Conservation (phyloP, 805 yeast species). For the Candida suzukii region DNA sequence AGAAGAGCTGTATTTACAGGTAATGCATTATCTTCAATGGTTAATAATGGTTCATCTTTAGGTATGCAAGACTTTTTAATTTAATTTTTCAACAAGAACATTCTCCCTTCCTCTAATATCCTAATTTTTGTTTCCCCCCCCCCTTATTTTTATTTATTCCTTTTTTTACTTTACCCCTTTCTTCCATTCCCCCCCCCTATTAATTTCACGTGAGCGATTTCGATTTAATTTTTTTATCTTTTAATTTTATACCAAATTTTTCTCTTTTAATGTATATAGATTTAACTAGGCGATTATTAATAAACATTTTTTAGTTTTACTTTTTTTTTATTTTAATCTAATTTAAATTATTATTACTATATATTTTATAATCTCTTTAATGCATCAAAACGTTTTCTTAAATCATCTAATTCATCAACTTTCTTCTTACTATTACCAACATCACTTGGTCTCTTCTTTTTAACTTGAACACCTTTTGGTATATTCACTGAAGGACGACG, state of each 20-base stretch:
- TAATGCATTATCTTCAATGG: constrained; percentile 23
- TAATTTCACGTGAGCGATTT: neutral
- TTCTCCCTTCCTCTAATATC: neutral
- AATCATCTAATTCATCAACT: constrained; percentile 51
- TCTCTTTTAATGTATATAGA: neutral
- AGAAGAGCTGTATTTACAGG: constrained; percentile 25
- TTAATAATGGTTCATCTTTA: constrained; percentile 15
- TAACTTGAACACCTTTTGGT: constrained; percentile 33
- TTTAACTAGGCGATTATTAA: neutral
- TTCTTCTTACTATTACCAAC: constrained; percentile 14
- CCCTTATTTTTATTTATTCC: neutral
- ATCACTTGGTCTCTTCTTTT: constrained; percentile 16
- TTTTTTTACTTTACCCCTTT: neutral
- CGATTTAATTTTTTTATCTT: neutral
- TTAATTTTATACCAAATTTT: neutral
- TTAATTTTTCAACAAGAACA: constrained; percentile 1
- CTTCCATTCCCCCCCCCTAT: neutral
- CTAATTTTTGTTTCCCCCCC: no score
- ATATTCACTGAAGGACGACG: constrained; percentile 29
- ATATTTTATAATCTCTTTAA: constrained; percentile 36
- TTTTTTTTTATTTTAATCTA: neutral
- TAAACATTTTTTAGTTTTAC: neutral
- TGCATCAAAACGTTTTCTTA: constrained; percentile 73
- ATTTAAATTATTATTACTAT: neutral
- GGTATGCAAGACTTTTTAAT: constrained; percentile 17